Base-by-base conservation (phyloP, 169 alveolate species). In the Blepharisma undulans region DNA sequence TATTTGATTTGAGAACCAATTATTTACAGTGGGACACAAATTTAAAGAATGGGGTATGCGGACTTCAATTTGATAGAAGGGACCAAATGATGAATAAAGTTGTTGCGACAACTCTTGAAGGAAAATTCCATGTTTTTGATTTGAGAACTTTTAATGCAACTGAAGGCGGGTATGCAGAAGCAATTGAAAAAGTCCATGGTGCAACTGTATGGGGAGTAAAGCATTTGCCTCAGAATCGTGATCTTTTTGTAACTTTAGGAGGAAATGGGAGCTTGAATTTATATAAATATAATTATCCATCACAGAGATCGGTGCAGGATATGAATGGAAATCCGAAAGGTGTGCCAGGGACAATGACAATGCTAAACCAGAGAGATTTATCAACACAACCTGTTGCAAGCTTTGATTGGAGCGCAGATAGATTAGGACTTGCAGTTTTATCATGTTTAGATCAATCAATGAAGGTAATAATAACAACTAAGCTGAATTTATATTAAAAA, bases 171-270 rank as follows among this genome's bases (percentile, higher is more conserved):
- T 98, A 84, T 89, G 97, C 99, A 1, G 94, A 97, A 0, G 71
- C 97, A 48, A 96, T 93, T 22, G 98, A 98, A 85, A 91, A 93
- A 25, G 97, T 97, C 3, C 97, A 94, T 88, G 92, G 94, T 92
- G 98, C 99, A 8, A 98, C 99, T 19, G 95, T 98, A 48, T 98
- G 99, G 99, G 99, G 99, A 19, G 95, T 96, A 21, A 96, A 95
- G 48, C 98, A 97, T 93, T 91, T 97, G 33, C 99, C 99, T 3
- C 97, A 98, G 81, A 98, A 98, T 78, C 96, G 99, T 92, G 99
- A 98, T 90, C 81, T 98, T 76, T 97, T 97, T 93, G 95, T 96
- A 29, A 88, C 98, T 14, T 92, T 96, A 66, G 98, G 98, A 36
- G 99, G 99, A 19, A 96, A 96, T 93, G 99, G 99, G 82, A 91